Evolutionary conservation across 202 grass and related monocot genomes (phyloP).

Genomic region (Setaria viridis): DNA sequence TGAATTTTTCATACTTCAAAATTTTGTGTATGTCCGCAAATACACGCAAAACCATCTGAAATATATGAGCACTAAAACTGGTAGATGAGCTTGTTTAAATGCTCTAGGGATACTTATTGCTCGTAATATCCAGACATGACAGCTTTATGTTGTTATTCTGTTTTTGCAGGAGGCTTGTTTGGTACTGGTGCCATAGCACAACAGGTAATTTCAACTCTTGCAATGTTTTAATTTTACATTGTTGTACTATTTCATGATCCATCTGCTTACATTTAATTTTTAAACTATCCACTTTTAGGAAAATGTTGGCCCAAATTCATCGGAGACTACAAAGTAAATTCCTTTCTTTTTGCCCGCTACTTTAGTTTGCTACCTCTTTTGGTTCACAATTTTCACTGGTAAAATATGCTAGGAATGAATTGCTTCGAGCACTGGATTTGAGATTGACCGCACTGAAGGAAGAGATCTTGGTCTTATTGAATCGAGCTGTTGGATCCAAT

Average conservation of each 20-base stretch:
- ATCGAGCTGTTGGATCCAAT: conserved; percentile 59
- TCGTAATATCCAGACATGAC: conserved; percentile 10
- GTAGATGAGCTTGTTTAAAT: conserved; percentile 28
- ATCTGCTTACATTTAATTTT: conserved; percentile 41
- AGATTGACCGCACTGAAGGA: conserved; percentile 88
- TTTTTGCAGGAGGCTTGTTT: conserved; percentile 67
- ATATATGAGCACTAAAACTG: not conserved
- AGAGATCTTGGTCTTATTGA: conserved; percentile 68
- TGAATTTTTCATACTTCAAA: not conserved
- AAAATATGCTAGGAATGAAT: conserved; percentile 79
- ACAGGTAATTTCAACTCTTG: conserved; percentile 60
- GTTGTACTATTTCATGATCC: conserved; percentile 42
- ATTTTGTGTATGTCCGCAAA: conserved; percentile 7
- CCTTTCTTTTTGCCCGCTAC: conserved; percentile 24
- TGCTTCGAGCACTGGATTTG: conserved; percentile 87
- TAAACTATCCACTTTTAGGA: conserved; percentile 58
- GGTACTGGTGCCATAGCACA: conserved; percentile 54
- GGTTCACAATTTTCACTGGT: conserved; percentile 43
- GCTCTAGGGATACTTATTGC: not conserved
- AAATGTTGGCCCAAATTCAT: conserved; percentile 70
- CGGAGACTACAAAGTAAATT: conserved; percentile 88
- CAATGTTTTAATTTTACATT: conserved; percentile 17
- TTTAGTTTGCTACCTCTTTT: conserved; percentile 41
- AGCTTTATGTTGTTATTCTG: conserved; percentile 21
- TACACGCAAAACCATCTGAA: not conserved